Conservation (phyloP, 805 yeast genomes). For the Zygosaccharomyces pseudorouxii region DNA sequence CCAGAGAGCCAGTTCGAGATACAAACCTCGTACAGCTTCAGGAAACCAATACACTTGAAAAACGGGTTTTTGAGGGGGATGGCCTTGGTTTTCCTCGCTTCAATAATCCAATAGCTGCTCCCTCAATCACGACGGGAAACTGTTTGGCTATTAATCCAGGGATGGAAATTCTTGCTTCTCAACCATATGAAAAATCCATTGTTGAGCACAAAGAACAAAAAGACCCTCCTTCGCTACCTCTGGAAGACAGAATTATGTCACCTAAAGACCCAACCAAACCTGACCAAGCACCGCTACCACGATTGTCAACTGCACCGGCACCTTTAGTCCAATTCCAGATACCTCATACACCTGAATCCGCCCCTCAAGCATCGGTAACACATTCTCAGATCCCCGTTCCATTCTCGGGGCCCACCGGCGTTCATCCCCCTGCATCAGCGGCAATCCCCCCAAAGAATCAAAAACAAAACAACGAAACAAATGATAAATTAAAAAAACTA, state of each 20-base stretch:
- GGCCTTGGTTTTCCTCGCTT: not conserved
- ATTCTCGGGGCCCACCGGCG: not conserved
- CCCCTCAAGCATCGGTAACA: not conserved
- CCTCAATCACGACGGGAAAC: not conserved
- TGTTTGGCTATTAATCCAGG: not conserved
- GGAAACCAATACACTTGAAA: not conserved
- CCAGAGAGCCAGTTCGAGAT: not conserved
- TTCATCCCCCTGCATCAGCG: not conserved
- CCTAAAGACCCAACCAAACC: not conserved
- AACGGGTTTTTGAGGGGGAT: not conserved
- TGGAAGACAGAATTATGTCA: not conserved
- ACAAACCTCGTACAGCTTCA: not conserved
- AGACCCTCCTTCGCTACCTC: not conserved
- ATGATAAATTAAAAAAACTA: not conserved
- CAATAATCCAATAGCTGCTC: not conserved
- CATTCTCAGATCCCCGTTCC: not conserved
- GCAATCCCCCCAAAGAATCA: not conserved
- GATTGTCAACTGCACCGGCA: not conserved
- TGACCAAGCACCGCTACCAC: not conserved
- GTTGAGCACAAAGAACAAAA: not conserved
- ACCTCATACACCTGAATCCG: not conserved
- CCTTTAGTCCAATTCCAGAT: not conserved
- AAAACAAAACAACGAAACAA: not conserved
- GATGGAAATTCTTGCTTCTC: not conserved
- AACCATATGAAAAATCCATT: not conserved